Evolutionary conservation across 2,329 filamentous ascomycete species (phyloP).

Genomic region (Phaeoacremonium minimum): DNA sequence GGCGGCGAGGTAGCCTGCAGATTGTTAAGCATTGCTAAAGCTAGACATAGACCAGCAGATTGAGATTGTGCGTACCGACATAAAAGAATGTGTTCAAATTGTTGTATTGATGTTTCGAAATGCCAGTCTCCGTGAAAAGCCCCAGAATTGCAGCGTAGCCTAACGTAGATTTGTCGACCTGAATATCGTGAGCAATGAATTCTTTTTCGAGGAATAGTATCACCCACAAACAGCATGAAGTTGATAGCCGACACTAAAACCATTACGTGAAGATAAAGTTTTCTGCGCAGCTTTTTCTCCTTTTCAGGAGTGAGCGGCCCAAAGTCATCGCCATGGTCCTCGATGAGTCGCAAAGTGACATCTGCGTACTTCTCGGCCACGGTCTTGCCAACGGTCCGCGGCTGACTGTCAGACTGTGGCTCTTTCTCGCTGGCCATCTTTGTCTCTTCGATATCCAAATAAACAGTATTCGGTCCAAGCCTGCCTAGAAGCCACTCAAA

Average conservation of each 20-base stretch:
- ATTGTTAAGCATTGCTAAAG: not conserved
- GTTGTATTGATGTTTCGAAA: constrained; percentile 30
- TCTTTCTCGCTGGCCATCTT: too few relatives aligned
- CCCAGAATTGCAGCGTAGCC: constrained; percentile 34
- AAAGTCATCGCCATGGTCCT: constrained; percentile 25
- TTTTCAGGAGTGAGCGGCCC: constrained; percentile 23
- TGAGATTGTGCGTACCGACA: constrained; percentile 28
- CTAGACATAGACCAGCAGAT: not conserved
- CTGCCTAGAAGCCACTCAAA: too few relatives aligned
- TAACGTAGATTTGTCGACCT: constrained; percentile 36
- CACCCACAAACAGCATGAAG: constrained; percentile 28
- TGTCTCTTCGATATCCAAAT: too few relatives aligned
- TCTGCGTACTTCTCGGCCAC: constrained; percentile 31
- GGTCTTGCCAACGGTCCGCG: too few relatives aligned
- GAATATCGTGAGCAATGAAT: not conserved
- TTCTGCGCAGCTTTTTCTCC: constrained; percentile 21
- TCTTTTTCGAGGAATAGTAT: too few relatives aligned
- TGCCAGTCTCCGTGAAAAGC: constrained; percentile 33
- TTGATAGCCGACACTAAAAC: constrained; percentile 25
- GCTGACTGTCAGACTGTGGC: too few relatives aligned
- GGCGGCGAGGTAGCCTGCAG: constrained; percentile 27
- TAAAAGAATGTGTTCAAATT: constrained; percentile 36
- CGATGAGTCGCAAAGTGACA: constrained; percentile 27
- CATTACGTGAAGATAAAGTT: constrained; percentile 27
- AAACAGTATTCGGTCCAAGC: too few relatives aligned